Conservation (phyloP, 257 asterid species). For the Ilex asprella region DNA sequence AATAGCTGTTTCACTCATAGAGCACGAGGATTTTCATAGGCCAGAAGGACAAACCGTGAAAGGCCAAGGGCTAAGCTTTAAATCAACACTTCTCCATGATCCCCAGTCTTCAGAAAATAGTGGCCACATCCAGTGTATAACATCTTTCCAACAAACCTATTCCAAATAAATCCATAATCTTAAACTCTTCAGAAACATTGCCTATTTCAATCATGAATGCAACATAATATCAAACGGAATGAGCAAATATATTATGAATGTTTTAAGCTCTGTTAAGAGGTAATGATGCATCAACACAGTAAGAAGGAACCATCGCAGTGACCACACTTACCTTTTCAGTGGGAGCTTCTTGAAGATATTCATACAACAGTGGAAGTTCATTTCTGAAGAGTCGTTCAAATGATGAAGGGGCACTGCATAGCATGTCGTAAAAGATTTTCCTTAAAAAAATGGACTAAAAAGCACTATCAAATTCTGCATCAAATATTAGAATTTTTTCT, state of each 20-base stretch:
- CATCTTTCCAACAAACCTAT: slow-evolving; percentile 89
- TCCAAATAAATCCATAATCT: slow-evolving; percentile 7
- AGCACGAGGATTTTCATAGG: slow-evolving; percentile 19
- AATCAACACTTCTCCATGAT: slow-evolving; percentile 77
- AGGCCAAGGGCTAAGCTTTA: slow-evolving; percentile 74
- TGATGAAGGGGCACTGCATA: slow-evolving; percentile 82
- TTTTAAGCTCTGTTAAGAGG: too few species aligned
- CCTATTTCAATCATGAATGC: neutral
- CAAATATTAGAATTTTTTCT: neutral
- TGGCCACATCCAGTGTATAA: slow-evolving; percentile 99
- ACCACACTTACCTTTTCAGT: slow-evolving; percentile 40
- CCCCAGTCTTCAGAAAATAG: slow-evolving; percentile 92
- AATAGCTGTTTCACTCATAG: slow-evolving; percentile 11
- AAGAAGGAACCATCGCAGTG: neutral
- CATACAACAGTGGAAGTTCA: slow-evolving; percentile 70
- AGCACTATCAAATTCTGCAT: neutral
- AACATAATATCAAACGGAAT: slow-evolving; percentile 1
- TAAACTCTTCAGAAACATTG: too few species aligned
- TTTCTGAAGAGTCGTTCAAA: slow-evolving; percentile 68
- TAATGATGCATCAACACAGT: too few species aligned
- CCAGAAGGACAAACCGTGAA: slow-evolving; percentile 57
- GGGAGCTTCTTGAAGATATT: slow-evolving; percentile 81
- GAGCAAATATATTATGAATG: neutral
- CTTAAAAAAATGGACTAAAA: neutral
- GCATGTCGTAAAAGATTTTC: slow-evolving; percentile 15